Percentiles rank a stretch among this genome's conserved stretches.
Conservation (phyloP, 139 green algal species). For the Micromonas pusilla region DNA sequence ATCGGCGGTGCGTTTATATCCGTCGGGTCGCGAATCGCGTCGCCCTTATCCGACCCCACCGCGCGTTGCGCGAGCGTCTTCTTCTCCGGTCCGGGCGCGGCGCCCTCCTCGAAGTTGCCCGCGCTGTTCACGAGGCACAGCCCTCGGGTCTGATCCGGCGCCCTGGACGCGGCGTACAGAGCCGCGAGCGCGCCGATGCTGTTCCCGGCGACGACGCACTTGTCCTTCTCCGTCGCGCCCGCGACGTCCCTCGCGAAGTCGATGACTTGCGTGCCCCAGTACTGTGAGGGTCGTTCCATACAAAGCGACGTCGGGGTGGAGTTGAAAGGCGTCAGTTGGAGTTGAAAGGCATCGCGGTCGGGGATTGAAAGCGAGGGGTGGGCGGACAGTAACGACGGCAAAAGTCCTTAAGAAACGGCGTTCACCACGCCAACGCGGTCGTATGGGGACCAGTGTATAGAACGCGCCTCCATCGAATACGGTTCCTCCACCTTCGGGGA, state of each 20-base stretch:
- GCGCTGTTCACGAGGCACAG: constrained; percentile 28
- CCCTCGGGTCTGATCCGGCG: constrained; percentile 7
- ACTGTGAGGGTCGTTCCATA: too few relatives aligned
- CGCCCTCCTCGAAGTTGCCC: constrained; percentile 27
- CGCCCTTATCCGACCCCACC: neutral
- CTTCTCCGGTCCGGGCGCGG: constrained; percentile 24
- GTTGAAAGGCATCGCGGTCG: too few relatives aligned
- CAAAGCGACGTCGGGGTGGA: too few relatives aligned
- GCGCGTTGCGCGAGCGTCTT: constrained; percentile 15
- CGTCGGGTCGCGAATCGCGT: neutral
- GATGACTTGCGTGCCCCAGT: constrained; percentile 29
- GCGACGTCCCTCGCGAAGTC: constrained; percentile 33
- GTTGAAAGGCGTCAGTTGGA: too few relatives aligned
- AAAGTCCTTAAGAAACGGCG: too few relatives aligned
- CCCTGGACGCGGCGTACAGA: constrained; percentile 21
- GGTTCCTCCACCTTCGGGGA: constrained; percentile 26
- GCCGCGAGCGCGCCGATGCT: constrained; percentile 32
- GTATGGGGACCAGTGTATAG: too few relatives aligned
- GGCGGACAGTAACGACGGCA: too few relatives aligned
- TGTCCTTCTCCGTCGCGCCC: constrained; percentile 3
- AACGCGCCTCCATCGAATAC: constrained; percentile 32
- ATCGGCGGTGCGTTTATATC: neutral
- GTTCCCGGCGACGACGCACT: constrained; percentile 31
- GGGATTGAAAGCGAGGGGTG: too few relatives aligned
- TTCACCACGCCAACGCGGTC: too few relatives aligned